Evolutionary conservation across 2,329 filamentous ascomycete genomes (phyloP).

Genomic region (Rasamsonia emersonii): DNA sequence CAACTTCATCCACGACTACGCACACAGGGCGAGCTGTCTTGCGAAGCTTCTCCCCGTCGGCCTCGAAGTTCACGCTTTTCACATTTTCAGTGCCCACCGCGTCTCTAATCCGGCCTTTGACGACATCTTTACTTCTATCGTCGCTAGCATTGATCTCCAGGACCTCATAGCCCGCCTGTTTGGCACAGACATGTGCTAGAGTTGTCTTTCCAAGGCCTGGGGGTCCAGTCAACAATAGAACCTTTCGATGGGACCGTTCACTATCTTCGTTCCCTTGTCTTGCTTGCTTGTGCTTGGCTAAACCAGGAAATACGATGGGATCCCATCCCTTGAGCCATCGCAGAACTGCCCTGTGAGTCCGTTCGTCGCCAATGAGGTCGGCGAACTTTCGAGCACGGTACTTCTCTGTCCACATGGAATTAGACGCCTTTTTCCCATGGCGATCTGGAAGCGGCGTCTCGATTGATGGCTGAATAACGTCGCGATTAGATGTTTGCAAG

Average conservation of each 20-base stretch:
- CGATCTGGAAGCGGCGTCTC: conserved; percentile 19
- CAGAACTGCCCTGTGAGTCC: conserved; percentile 82
- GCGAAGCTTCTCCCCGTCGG: conserved; percentile 43
- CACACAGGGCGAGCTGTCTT: conserved; percentile 82
- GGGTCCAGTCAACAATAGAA: conserved; percentile 81
- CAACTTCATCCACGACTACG: conserved; percentile 91
- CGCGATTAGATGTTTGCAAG: conserved; percentile 11
- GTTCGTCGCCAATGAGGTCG: conserved; percentile 87
- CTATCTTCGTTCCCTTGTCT: conserved; percentile 45
- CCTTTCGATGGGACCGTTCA: conserved; percentile 74
- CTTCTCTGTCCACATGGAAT: conserved; percentile 83
- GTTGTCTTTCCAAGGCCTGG: conserved; percentile 95
- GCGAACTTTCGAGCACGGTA: conserved; percentile 88
- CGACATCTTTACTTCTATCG: conserved; percentile 80
- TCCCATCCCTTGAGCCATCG: conserved; percentile 96
- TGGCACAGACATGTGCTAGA: conserved; percentile 88
- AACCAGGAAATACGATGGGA: conserved; percentile 76
- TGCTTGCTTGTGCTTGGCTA: conserved; percentile 51
- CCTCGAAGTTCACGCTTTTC: conserved; percentile 50
- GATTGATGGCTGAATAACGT: conserved; percentile 22
- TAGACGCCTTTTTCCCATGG: conserved; percentile 22
- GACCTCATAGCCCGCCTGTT: conserved; percentile 90
- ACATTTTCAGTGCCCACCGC: conserved; percentile 92
- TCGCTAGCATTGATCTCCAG: conserved; percentile 98
- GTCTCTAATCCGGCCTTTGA: conserved; percentile 83